Percentiles rank a stretch among this genome's conserved stretches.
These are phyloP conservation scores for Eimeria acervulina DNA, from an alignment of 169 alveolate species.

Conservation along the genomic window DNA sequence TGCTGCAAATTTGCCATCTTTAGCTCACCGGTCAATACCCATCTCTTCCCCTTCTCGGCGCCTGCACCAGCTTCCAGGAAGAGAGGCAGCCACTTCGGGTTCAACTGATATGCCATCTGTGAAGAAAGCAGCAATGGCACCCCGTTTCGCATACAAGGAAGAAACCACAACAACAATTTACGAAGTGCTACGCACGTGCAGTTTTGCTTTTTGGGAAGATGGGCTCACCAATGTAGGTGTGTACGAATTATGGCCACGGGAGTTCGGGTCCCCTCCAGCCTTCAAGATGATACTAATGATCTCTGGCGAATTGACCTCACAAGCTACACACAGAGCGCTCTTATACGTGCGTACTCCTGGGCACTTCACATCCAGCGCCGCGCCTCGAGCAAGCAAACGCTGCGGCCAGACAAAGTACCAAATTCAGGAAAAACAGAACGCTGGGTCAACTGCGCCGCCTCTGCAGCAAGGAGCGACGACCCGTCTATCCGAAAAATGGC, in stretches of 20 bases:
- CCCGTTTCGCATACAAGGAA: not conserved
- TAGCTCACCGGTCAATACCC: conserved; percentile 89
- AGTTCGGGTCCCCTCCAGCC: conserved; percentile 93
- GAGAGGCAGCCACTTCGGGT: conserved; percentile 90
- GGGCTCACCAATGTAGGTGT: conserved; percentile 90
- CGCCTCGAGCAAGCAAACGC: conserved; percentile 89
- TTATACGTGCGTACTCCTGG: conserved; percentile 91
- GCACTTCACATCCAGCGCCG: conserved; percentile 86
- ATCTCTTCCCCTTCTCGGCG: conserved; percentile 87
- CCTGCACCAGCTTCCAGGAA: conserved; percentile 94
- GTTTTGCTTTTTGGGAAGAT: not conserved
- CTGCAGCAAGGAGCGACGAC: not conserved
- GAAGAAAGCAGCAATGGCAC: not conserved
- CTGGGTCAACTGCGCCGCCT: not conserved
- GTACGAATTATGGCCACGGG: conserved; percentile 89
- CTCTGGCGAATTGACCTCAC: conserved; percentile 90
- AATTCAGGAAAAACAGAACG: not conserved
- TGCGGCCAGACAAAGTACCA: conserved; percentile 68
- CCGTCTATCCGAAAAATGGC: not conserved
- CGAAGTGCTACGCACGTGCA: not conserved
- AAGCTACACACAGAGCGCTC: conserved; percentile 94
- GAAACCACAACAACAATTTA: too few relatives aligned
- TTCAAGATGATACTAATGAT: conserved; percentile 89
- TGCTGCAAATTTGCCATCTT: conserved; percentile 26
- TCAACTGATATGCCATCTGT: conserved; percentile 90